A percentile compares a stretch with the other conserved stretches of the same genome.
Conservation (phyloP, 192 early-diverging fungal genomes). For the Chytriomyces hyalinus region DNA sequence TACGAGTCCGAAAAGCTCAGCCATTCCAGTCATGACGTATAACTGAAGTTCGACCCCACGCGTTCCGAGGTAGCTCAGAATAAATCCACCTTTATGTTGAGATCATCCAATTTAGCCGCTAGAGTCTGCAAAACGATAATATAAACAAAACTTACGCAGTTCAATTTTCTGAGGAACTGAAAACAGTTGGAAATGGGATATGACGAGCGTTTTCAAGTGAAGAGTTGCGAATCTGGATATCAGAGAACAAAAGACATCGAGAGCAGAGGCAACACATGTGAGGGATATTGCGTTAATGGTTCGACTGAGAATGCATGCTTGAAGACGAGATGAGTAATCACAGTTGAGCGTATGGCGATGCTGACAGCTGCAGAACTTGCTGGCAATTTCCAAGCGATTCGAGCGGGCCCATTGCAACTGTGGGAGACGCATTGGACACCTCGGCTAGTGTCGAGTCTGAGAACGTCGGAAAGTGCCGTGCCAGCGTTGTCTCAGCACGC, state of each 20-base stretch:
- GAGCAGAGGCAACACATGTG: background rate
- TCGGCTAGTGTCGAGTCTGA: constrained; percentile 56
- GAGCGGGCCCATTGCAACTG: constrained; percentile 53
- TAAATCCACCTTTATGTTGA: constrained; percentile 57
- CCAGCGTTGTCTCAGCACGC: constrained; percentile 72
- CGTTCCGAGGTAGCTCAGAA: constrained; percentile 57
- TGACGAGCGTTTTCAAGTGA: constrained; percentile 63
- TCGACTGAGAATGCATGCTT: constrained; percentile 6
- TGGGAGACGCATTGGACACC: constrained; percentile 47
- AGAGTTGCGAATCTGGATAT: constrained; percentile 52
- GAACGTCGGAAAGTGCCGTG: constrained; percentile 84
- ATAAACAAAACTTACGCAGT: constrained; percentile 52
- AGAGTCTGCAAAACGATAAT: no score
- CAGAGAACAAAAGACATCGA: constrained; percentile 31
- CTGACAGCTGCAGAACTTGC: constrained; percentile 63
- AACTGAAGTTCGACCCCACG: constrained; percentile 33
- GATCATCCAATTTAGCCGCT: background rate
- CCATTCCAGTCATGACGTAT: constrained; percentile 64
- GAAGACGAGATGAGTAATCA: background rate
- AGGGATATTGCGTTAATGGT: background rate
- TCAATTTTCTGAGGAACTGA: constrained; percentile 54
- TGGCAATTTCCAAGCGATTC: constrained; percentile 65
- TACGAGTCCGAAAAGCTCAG: constrained; percentile 66
- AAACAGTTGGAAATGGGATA: constrained; percentile 63
- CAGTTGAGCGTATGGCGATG: constrained; percentile 72